phyloP scores from a whole-genome alignment of 202 grass and related monocot species.

The Brachypodium distachyon region DNA sequence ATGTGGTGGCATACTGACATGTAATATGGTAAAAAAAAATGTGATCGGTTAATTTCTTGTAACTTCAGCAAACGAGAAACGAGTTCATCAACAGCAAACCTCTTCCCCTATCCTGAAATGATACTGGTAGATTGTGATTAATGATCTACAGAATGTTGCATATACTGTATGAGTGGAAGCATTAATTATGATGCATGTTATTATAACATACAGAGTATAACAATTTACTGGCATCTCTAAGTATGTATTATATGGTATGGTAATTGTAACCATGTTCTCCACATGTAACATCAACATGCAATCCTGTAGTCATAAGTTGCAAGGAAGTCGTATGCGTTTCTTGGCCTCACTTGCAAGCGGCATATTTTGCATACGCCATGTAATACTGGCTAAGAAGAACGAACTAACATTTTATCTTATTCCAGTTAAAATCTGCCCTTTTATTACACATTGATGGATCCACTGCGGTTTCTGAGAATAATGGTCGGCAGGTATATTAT shows the following conservation, averaged over 20 bases:
- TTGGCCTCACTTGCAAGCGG: not conserved
- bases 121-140: not conserved
- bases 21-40: not conserved
- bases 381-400: not conserved
- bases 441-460: constrained; percentile 90
- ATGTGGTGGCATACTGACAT: not conserved
- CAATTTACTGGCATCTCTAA: not conserved
- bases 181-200: not conserved
- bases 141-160: not conserved
- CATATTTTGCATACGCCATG: not conserved
- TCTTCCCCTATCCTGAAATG: not conserved
- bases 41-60: not conserved
- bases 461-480: constrained; percentile 85
- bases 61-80: not conserved
- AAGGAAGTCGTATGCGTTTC: not conserved
- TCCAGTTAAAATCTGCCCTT: constrained; percentile 85
- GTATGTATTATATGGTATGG: not conserved
- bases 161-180: not conserved
- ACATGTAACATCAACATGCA: not conserved
- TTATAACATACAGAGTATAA: not conserved
- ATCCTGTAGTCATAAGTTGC: not conserved
- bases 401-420: constrained; percentile 16
- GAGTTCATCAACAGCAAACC: not conserved
- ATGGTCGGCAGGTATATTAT: constrained; percentile 79
- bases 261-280: not conserved